These are phyloP conservation scores for Pholiota conissans DNA, from an alignment of 768 basidiomycete species.

Conservation along the genomic window DNA sequence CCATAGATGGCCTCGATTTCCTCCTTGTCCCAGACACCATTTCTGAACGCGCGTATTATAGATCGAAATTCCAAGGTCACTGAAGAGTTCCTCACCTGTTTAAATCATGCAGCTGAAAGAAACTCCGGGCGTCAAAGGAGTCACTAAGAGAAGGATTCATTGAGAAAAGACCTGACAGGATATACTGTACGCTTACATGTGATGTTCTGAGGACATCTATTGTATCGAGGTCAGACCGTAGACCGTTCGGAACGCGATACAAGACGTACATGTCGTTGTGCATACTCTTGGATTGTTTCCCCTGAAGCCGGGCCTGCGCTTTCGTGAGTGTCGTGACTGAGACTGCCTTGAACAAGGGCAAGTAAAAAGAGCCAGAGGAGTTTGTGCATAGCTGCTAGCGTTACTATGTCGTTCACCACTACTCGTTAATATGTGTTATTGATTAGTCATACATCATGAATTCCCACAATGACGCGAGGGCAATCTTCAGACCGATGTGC, in stretches of 20 bases:
- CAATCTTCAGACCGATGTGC: too few species aligned
- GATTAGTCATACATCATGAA: neutral
- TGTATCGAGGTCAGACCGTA: neutral
- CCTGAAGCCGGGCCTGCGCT: slow-evolving; percentile 46
- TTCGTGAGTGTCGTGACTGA: slow-evolving; percentile 64
- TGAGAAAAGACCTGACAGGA: neutral
- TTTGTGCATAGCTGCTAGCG: slow-evolving; percentile 43
- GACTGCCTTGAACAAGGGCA: slow-evolving; percentile 28
- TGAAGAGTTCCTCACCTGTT: slow-evolving; percentile 53
- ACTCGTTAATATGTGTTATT: neutral
- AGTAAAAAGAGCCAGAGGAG: slow-evolving; percentile 43
- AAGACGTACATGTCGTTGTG: slow-evolving; percentile 82
- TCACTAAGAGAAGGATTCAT: slow-evolving; percentile 48
- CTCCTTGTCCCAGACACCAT: slow-evolving; percentile 79
- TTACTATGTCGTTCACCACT: neutral
- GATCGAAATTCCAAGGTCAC: neutral
- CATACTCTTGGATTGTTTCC: slow-evolving; percentile 81
- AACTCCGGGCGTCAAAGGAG: slow-evolving; percentile 80
- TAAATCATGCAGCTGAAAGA: slow-evolving; percentile 95
- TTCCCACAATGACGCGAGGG: too few species aligned
- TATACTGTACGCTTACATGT: slow-evolving; percentile 52
- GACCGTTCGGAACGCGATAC: too few species aligned
- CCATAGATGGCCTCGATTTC: slow-evolving; percentile 98
- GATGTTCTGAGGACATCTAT: slow-evolving; percentile 89
- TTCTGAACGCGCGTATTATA: slow-evolving; percentile 38